Percentiles rank a stretch among this genome's conserved stretches.
These are phyloP conservation scores for Eucalyptus albens DNA, from an alignment of 345 rosid species.

Conservation along the genomic window DNA sequence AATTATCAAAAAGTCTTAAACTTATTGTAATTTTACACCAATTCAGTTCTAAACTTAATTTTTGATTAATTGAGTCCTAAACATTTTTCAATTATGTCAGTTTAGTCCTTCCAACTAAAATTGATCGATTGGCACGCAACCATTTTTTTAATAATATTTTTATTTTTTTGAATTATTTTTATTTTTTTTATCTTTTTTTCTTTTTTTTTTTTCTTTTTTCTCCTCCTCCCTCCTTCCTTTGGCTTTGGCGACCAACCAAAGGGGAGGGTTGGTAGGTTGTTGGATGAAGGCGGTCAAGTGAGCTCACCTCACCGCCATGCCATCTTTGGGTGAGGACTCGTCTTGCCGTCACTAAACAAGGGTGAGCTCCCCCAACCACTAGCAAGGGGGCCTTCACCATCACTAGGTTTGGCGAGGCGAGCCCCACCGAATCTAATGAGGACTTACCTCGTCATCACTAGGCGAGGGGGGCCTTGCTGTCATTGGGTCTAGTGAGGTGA, in stretches of 20 bases:
- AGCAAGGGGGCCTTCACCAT: rapidly evolving
- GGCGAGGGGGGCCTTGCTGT: no score
- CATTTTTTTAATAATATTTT: no score
- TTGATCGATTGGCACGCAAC: rapidly evolving
- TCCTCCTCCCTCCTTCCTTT: no score
- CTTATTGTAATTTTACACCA: rapidly evolving
- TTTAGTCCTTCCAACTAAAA: rapidly evolving
- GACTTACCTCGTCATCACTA: rapidly evolving
- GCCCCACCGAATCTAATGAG: rapidly evolving
- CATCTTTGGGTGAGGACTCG: rapidly evolving
- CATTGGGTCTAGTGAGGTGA: no score
- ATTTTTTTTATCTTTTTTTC: no score
- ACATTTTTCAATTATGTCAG: no score
- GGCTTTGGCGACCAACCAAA: rapidly evolving
- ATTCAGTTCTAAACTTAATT: rapidly evolving
- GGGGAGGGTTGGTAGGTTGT: no score
- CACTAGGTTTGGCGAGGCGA: rapidly evolving
- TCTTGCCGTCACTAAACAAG: rapidly evolving
- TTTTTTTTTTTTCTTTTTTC: rapidly evolving
- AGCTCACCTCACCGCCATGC: rapidly evolving
- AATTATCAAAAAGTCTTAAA: rapidly evolving
- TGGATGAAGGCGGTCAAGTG: rapidly evolving
- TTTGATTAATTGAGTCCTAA: rapidly evolving
- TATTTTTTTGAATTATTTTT: no score
- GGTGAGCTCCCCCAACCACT: no score